These are phyloP conservation scores for Pythium monospermum DNA, from an alignment of 352 stramenopile genomes.

Conservation along the genomic window DNA sequence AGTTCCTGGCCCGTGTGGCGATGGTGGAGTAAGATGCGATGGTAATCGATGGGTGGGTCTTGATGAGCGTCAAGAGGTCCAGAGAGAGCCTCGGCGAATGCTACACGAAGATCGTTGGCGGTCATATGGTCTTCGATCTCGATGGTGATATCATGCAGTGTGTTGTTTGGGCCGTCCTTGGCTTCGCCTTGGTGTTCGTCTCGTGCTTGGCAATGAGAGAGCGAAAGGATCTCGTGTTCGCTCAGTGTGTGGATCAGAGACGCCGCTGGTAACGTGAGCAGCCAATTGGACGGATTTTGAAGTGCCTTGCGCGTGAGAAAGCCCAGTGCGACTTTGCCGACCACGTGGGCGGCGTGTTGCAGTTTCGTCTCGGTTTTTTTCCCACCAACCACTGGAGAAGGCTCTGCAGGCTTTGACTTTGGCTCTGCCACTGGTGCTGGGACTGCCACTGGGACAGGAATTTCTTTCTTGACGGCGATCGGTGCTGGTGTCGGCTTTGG, in stretches of 20 bases:
- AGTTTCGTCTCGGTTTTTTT: slow-evolving; percentile 16
- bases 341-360: slow-evolving; percentile 34
- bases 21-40: slow-evolving; percentile 37
- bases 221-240: slow-evolving; percentile 28
- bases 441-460: neutral
- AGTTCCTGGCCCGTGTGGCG: slow-evolving; percentile 21
- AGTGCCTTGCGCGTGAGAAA: slow-evolving; percentile 37
- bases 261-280: slow-evolving; percentile 30
- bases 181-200: slow-evolving; percentile 25
- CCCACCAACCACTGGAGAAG: neutral
- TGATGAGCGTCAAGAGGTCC: neutral
- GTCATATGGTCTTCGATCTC: slow-evolving; percentile 44
- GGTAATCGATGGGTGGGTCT: slow-evolving; percentile 23
- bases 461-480: neutral
- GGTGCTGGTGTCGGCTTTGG: neutral
- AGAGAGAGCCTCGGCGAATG: slow-evolving; percentile 35
- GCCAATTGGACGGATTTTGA: slow-evolving; percentile 45
- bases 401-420: neutral
- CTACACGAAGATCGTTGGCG: slow-evolving; percentile 47
- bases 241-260: slow-evolving; percentile 30
- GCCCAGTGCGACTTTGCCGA: slow-evolving; percentile 48
- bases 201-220: slow-evolving; percentile 26
- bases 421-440: neutral
- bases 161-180: neutral
- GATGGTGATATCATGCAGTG: slow-evolving; percentile 21